Percentiles rank a stretch among this genome's conserved stretches.
Evolutionary conservation across 2,329 filamentous ascomycete genomes (phyloP).

Genomic region (Lasiodiplodia citricola): DNA sequence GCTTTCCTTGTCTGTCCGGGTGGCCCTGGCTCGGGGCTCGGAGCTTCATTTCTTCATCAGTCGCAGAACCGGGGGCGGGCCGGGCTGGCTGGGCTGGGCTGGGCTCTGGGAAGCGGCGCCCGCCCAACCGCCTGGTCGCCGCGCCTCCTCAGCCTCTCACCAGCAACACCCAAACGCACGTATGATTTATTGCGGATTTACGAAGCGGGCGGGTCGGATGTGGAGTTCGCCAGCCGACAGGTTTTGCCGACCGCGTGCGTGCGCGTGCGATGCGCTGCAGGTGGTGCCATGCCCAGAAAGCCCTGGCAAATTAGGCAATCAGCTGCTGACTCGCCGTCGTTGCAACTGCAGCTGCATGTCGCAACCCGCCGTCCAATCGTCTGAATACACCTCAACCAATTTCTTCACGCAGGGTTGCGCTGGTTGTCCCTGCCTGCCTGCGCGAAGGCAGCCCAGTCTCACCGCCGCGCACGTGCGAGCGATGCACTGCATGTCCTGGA

Average conservation of each 20-base stretch:
- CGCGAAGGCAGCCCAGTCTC: neutral
- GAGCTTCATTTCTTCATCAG: neutral
- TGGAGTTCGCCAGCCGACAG: conserved; percentile 6
- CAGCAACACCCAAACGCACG: conserved; percentile 1
- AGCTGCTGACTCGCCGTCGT: conserved; percentile 3
- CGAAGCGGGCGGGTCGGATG: neutral
- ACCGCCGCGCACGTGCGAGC: neutral
- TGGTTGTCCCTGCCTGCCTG: neutral
- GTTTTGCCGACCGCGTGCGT: conserved; percentile 15
- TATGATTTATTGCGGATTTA: neutral
- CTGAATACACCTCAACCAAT: neutral
- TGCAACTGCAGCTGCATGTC: neutral
- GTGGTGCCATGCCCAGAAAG: neutral
- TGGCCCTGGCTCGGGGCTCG: neutral
- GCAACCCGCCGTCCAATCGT: neutral
- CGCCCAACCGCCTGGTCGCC: neutral
- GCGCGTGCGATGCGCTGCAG: neutral
- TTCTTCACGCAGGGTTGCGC: neutral
- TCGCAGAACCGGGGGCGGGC: neutral
- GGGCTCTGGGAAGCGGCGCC: neutral
- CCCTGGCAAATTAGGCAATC: conserved; percentile 12
- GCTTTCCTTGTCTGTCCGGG: conserved; percentile 9
- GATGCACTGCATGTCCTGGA: neutral
- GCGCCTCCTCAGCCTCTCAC: neutral
- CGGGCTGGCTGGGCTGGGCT: neutral